Base-by-base conservation (phyloP, 2,329 filamentous ascomycete species). In the Diaporthe batatas region DNA sequence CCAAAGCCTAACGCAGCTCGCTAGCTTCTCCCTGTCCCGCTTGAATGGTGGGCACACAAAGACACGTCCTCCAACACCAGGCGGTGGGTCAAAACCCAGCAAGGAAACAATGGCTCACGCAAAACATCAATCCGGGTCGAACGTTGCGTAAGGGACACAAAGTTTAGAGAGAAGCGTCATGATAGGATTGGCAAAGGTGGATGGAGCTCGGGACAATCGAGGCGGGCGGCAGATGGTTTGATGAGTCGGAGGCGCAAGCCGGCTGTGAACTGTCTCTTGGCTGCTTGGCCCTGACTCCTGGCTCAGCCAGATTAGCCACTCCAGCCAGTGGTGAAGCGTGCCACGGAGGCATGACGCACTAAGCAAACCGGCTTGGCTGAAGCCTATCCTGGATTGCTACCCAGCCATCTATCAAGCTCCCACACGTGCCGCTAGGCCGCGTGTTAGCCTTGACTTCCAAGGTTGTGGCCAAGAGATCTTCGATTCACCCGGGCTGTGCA, bases 241-340 rank as follows among this genome's bases (percentile, higher is more conserved):
- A 65, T 65, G 59, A 65, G 44, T 18, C n/a, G 42, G 59, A 51
- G 59, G 59, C 59, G 59, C 59, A 65, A 34, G 59, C 59, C 62
- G 62, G 62, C 62, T 65, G 62, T 65, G 62, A 65, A 65, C 44
- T 36, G 44, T 51, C 62, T 12, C 62, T 65, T 65, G 62, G 62
- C 62, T 7, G 21, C 62, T 65, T 65, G 62, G 62, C 62, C 44
- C 62, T 65, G 62, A 65, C 62, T 65, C 62, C 62, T 65, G 62
- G 62, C 47, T 49, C 62, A 51, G 62, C 62, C 36, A 44, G 57
- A 25, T 44, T 36, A 44, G 36, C 57, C 21, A 64, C 39, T n/a
- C 39, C 58, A 64, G 58, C 58, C 58, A 65, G 42, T 65, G 44
- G 29, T 49, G 44, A 51, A 6, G 62, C 62, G 21, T 16, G 62